Evolutionary conservation across 805 yeast species (phyloP).

Genomic region (Cyberlindnera suaveolens): DNA sequence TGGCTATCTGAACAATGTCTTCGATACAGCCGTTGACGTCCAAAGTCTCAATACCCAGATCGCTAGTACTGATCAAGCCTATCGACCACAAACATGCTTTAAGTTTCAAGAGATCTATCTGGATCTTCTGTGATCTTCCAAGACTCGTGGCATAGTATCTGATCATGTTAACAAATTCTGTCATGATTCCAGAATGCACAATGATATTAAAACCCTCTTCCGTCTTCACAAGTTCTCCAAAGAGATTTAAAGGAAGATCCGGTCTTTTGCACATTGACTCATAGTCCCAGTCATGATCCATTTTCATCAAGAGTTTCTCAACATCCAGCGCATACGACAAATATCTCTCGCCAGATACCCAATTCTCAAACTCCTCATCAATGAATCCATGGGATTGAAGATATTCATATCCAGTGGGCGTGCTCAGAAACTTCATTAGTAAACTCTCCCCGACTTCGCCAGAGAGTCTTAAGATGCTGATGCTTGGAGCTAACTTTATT

Average conservation of each 20-base stretch:
- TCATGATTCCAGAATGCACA: conserved; percentile 41
- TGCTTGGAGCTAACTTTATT: conserved; percentile 48
- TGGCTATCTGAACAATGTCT: conserved; percentile 47
- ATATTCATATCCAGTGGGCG: conserved; percentile 64
- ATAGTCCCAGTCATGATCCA: conserved; percentile 15
- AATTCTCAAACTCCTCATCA: conserved; percentile 56
- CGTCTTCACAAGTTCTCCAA: conserved; percentile 73
- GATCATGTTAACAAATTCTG: conserved; percentile 31
- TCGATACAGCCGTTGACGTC: conserved; percentile 47
- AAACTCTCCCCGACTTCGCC: conserved; percentile 40
- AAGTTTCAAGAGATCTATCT: conserved; percentile 36
- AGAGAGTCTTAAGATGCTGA: conserved; percentile 25
- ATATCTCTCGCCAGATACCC: conserved; percentile 47
- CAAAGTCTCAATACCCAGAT: conserved; percentile 55
- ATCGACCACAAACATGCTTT: conserved; percentile 84
- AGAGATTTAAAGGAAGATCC: conserved; percentile 59
- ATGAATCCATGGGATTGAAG: conserved; percentile 54
- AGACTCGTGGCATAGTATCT: conserved; percentile 26
- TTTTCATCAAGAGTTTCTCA: conserved; percentile 32
- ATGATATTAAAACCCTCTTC: conserved; percentile 70
- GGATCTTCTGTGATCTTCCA: conserved; percentile 11
- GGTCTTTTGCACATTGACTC: conserved; percentile 4
- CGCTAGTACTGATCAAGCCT: conserved; percentile 74
- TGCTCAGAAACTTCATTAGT: conserved; percentile 56
- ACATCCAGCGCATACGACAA: conserved; percentile 41